Base-by-base conservation (phyloP, 495 filamentous ascomycete species). In the Trichoderma orchidacearum region DNA sequence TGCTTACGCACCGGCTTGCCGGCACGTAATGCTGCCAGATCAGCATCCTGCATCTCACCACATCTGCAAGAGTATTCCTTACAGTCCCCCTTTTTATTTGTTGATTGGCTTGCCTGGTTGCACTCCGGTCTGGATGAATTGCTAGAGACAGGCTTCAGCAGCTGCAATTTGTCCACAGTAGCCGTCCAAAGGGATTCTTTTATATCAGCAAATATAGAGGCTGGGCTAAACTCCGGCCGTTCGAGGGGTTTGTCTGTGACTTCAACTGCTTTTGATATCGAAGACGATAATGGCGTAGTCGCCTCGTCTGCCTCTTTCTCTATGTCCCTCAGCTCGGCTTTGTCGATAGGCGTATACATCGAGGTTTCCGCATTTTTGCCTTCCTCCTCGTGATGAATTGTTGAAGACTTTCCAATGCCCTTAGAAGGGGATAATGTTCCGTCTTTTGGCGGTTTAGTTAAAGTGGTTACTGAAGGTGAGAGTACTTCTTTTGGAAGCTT, bases 1-100 rank as follows among this genome's bases (percentile, higher is more conserved):
- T 68, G 59, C 61, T 81, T 81, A 50, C 72, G 75, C 30, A 81
- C 72, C 1, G 75, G 68, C 48, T 70, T 65, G 23, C 78, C 78
- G 3, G 74, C 69, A 5, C 71, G 69, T 18, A 81, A 68, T 11
- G 67, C 60, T 1, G 53, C 53, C n/a, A 55, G 53, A 35, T 55
- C 53, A 35, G 53, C 53, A 8, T 34, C 53, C 27, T 55, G 53
- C 23, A 55, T 55, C 21, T 55, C 53, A 13, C 53, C 53, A 25
- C 53, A 55, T 55, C 32, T 55, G 53, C 53, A 55, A 15, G 32
- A 34, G n/a, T 23, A 12, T 2, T 55, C 53, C 18, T 55, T 55
- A 13, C 53, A 55, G 27, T 31, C 31, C 4, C 11, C 31, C 12
- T 31, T 27, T 27, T 32, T 34, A 6, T 18, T 31, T n/a, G n/a